Evolutionary conservation across 2,329 filamentous ascomycete species (phyloP).

Genomic region (Madurella fahalii): DNA sequence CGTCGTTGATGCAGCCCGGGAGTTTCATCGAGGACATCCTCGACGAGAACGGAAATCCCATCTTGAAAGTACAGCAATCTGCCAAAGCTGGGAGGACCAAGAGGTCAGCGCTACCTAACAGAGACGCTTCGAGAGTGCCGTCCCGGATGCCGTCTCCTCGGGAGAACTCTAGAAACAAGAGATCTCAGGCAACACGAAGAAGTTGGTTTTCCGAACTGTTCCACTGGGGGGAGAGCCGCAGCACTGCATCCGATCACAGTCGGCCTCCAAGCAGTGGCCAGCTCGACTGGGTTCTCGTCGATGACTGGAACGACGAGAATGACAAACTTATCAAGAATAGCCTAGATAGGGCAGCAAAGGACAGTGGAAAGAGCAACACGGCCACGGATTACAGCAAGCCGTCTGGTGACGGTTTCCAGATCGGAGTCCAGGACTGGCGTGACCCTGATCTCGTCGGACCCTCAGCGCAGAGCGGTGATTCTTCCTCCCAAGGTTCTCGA

Average conservation of each 20-base stretch:
- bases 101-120: conserved; percentile 28
- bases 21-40: conserved; percentile 58
- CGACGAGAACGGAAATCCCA: conserved; percentile 56
- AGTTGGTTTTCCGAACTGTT: conserved; percentile 41
- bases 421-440: conserved; percentile 83
- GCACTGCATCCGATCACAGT: conserved; percentile 46
- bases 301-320: conserved; percentile 60
- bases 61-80: conserved; percentile 50
- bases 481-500: conserved; percentile 4
- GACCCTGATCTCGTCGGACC: conserved; percentile 66
- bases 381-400: conserved; percentile 21
- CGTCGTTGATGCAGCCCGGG: conserved; percentile 74
- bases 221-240: conserved; percentile 29
- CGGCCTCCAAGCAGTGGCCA: conserved; percentile 69
- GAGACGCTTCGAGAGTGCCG: background rate
- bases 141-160: conserved; percentile 25
- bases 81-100: conserved; percentile 37
- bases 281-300: conserved; percentile 67
- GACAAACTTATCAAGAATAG: conserved; percentile 42
- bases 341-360: conserved; percentile 35
- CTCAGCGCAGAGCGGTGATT: conserved; percentile 19
- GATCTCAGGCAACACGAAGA: conserved; percentile 5
- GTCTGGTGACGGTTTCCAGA: conserved; percentile 63
- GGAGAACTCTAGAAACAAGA: conserved; percentile 25
- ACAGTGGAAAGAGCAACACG: conserved; percentile 25